These are phyloP conservation scores for Arthrobotrys sphaeroides DNA, from an alignment of 2,329 filamentous ascomycete species.

Conservation along the genomic window DNA sequence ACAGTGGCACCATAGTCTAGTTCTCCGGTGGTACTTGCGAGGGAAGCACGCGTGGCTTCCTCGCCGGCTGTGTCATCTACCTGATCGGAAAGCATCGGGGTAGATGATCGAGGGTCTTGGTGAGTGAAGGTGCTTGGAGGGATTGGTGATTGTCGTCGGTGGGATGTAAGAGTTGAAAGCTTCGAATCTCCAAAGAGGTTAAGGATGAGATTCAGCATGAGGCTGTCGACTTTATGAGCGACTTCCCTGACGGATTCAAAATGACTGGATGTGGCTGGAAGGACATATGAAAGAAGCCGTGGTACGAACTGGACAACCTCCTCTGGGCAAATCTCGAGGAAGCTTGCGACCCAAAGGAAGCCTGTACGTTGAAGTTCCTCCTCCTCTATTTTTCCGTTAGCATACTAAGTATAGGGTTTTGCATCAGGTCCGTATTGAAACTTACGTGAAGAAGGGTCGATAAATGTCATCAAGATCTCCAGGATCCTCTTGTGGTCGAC, in stretches of 20 bases:
- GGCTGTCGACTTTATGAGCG: conserved; percentile 86
- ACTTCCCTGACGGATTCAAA: conserved; percentile 89
- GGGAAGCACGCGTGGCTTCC: conserved; percentile 57
- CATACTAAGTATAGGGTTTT: not conserved
- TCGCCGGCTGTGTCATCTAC: conserved; percentile 22
- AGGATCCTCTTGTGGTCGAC: conserved; percentile 92
- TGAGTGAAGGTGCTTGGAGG: conserved; percentile 1
- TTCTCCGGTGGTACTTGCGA: conserved; percentile 65
- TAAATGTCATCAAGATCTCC: conserved; percentile 87
- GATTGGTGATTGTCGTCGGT: conserved; percentile 21
- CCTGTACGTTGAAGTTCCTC: conserved; percentile 92
- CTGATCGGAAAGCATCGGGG: conserved; percentile 41
- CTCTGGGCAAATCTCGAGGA: conserved; percentile 96
- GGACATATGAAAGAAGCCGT: conserved; percentile 85
- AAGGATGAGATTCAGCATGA: conserved; percentile 92
- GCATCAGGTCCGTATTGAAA: conserved; percentile 53
- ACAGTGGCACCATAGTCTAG: conserved; percentile 97
- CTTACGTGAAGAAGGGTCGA: conserved; percentile 79
- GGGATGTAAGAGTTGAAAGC: not conserved
- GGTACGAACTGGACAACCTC: conserved; percentile 96
- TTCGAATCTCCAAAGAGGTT: conserved; percentile 42
- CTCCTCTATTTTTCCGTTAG: conserved; percentile 66
- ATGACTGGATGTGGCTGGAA: conserved; percentile 92
- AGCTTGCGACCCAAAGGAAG: conserved; percentile 92
- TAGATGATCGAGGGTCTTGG: conserved; percentile 49